Percentiles rank a stretch among this genome's conserved stretches.
These are phyloP conservation scores for Gossypium lobatum DNA, from an alignment of 441 rosid species.

Conservation along the genomic window DNA sequence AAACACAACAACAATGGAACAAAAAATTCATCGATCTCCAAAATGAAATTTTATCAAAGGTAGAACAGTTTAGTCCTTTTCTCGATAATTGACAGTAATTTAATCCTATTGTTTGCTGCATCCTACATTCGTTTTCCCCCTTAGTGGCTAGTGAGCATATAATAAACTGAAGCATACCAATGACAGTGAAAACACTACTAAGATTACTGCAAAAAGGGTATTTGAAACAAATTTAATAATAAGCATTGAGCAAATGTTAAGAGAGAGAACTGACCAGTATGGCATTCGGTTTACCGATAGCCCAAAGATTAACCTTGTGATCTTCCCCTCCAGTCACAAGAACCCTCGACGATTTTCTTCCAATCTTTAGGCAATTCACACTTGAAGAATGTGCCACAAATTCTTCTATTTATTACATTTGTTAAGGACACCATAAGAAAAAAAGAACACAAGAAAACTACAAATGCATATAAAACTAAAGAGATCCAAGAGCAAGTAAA, in stretches of 20 bases:
- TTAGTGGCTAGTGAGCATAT: not conserved
- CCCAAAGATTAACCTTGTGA: conserved; percentile 96
- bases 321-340: conserved; percentile 98
- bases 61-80: not conserved
- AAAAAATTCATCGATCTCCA: not conserved
- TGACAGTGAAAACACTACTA: not conserved
- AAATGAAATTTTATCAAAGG: not conserved
- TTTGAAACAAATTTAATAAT: not conserved
- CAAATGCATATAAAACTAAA: not conserved
- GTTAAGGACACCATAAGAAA: conserved; percentile 40
- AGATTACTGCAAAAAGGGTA: not conserved
- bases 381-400: conserved; percentile 96
- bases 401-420: conserved; percentile 58
- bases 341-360: conserved; percentile 91
- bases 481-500: conserved; percentile 23
- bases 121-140: not conserved
- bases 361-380: conserved; percentile 93
- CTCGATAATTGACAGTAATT: not conserved
- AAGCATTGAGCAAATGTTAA: not conserved
- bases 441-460: conserved; percentile 13
- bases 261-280: conserved; percentile 58
- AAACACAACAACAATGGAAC: not conserved
- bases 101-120: not conserved
- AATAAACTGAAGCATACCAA: not conserved
- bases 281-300: conserved; percentile 99